Base-by-base conservation (phyloP, 2,329 filamentous ascomycete genomes). In the Chaetomiaceae sp. region DNA sequence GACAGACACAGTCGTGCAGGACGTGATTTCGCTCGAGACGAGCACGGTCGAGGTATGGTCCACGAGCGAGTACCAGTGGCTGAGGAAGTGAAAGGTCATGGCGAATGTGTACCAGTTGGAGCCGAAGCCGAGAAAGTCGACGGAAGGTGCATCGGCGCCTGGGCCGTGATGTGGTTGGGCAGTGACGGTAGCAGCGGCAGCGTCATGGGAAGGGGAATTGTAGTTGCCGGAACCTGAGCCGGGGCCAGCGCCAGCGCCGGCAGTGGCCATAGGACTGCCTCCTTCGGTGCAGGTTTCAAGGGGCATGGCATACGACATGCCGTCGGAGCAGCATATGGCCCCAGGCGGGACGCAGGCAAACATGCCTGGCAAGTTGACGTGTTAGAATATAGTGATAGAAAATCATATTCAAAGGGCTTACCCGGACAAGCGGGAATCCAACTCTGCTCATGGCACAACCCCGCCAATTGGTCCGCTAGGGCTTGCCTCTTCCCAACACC, bases 371-470 rank as follows among this genome's bases (percentile, higher is more conserved):
- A 3, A 13, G 5, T 16, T n/a, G 11, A 7, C 21, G 10, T 18
- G 42, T 23, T 9, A 29, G 25, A n/a, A n/a, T n/a, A 33, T 29
- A 3, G n/a, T 3, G 13, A n/a, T 11, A 9, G 10, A 18, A 14
- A 13, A 13, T n/a, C 5, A 23, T 4, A 3, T 6, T 7, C 5
- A 6, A 6, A 3, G 13, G 5, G 6, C 43, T 20, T 38, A 57
- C 54, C 54, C 13, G 37, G 42, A 30, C 54, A 57, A 4, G 51
- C 51, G 1, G 51, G 54, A 27, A 54, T 36, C 54, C 54, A 57
- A 14, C 51, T 46, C 16, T 34, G 14, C 11, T 36, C 32, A 16
- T 43, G 20, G 32, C 48, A 50, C 1, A 18, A 27, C 32, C 36
- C 36, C 8, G 21, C 3, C 5, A 9, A 27, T 8, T 18, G 36